Percentiles rank a stretch among this genome's conserved stretches.
These are phyloP conservation scores for Exophiala sideris DNA, from an alignment of 2,329 filamentous ascomycete genomes.

Conservation along the genomic window DNA sequence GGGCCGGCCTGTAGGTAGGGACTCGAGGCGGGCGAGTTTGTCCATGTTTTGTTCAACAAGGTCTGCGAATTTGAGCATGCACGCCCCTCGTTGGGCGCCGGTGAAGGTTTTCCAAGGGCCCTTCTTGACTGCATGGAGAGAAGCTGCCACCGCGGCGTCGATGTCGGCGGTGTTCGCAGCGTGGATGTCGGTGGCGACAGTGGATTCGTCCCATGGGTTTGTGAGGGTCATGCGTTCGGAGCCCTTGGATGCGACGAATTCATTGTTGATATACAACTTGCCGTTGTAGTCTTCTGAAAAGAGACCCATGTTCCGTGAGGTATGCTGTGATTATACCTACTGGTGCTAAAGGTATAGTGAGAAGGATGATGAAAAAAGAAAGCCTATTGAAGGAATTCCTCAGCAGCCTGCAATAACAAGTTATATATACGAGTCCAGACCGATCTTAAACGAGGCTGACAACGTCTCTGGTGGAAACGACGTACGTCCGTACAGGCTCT, in stretches of 20 bases:
- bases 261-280: slow-evolving; percentile 44
- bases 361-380: background rate
- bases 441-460: too few species aligned
- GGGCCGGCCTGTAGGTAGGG: slow-evolving; percentile 54
- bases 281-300: slow-evolving; percentile 16
- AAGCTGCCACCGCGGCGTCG: slow-evolving; percentile 36
- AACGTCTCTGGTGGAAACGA: too few species aligned
- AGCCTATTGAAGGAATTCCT: too few species aligned
- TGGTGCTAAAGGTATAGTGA: background rate
- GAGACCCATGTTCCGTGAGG: background rate
- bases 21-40: slow-evolving; percentile 31
- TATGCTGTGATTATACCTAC: background rate
- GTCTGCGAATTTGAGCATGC: slow-evolving; percentile 46
- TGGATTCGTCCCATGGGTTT: slow-evolving; percentile 32
- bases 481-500: too few species aligned
- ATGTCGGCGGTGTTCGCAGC: slow-evolving; percentile 34
- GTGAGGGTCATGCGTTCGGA: slow-evolving; percentile 35
- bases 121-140: slow-evolving; percentile 30
- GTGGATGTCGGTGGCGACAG: slow-evolving; percentile 32
- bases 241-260: slow-evolving; percentile 38
- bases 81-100: slow-evolving; percentile 24
- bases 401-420: too few species aligned
- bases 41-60: slow-evolving; percentile 31
- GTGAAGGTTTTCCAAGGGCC: slow-evolving; percentile 29
- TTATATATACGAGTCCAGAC: too few species aligned